Percentiles rank a stretch among this genome's conserved stretches.
phyloP scores from a whole-genome alignment of 495 filamentous ascomycete species.

The Xylaria flabelliformis region DNA sequence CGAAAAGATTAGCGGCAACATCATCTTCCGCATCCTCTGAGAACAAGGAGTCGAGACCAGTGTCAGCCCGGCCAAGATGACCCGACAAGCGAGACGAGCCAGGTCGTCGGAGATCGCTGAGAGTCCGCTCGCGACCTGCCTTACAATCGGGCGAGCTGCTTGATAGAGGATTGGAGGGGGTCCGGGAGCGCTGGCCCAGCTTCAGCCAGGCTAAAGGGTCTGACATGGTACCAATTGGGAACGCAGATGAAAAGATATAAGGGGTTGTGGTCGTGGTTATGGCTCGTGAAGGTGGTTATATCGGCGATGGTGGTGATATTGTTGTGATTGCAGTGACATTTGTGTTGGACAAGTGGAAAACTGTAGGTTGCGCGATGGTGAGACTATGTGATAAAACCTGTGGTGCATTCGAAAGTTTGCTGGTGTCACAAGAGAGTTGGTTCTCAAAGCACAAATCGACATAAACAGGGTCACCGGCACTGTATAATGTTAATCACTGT shows the following conservation, averaged over 20 bases:
- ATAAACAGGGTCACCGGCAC: not conserved
- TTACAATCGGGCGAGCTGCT: conserved; percentile 7
- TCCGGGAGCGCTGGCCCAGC: conserved; percentile 36
- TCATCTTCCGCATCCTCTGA: not conserved
- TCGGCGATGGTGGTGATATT: not conserved
- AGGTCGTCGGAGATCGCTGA: conserved; percentile 2
- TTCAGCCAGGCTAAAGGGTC: conserved; percentile 41
- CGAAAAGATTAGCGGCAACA: conserved; percentile 18
- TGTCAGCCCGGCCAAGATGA: conserved; percentile 7
- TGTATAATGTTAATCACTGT: not conserved
- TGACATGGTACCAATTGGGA: conserved; percentile 31
- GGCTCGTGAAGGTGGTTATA: not conserved
- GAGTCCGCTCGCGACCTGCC: not conserved
- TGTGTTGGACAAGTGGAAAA: not conserved
- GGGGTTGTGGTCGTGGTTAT: not conserved
- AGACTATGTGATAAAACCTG: not conserved
- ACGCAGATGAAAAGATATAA: not conserved
- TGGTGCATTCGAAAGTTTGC: not conserved
- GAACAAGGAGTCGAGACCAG: not conserved
- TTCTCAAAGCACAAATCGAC: not conserved
- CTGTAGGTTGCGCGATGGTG: not conserved
- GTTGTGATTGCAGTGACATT: not conserved
- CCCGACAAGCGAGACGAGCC: conserved; percentile 18
- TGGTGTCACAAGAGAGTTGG: not conserved
- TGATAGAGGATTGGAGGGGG: conserved; percentile 28